Evolutionary conservation across 2,329 filamentous ascomycete species (phyloP), one percentile per base, ranked within the genome.

Genomic region (Whalleya microplaca): DNA sequence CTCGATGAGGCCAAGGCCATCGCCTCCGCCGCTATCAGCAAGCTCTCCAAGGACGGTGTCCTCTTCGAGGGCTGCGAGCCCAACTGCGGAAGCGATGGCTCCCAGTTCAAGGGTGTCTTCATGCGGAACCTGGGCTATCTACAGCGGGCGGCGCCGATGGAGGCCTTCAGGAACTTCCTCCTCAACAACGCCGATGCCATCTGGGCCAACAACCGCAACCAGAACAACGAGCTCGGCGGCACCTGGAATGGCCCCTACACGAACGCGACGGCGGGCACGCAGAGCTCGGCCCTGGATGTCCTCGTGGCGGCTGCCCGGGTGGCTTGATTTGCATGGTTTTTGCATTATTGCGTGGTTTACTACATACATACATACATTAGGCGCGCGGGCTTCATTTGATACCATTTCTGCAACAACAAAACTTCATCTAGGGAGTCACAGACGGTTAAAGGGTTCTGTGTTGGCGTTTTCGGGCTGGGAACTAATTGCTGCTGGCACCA

Each of bases 21-120:
- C 55, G 84, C 84, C 7, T 71, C 70, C 9, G 81, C 82, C 1
- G 81, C 80, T 19, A 82, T 85, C 43, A 64, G 61, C 2, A 65
- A 70, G 2, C 66, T 84, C 7, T 73, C 77, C 41, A 55, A 56
- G 1, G 71, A 78, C 44, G 78, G 80, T 14, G 76, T 86, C 41
- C 73, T 87, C 1, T 77, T 76, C 55, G 84, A 87, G 56, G 66
- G 68, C 20, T 86, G 84, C 61, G 84, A 86, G 63, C 76, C 79
- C 1, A 67, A 75, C 56, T 84, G 81, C 49, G 77, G 77, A 21
- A 69, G 59, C 10, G 81, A 86, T 59, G 82, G 78, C 0, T 75
- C 78, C 1, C 84, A 88, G 65, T 91, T 91, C 77, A 91, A 91
- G 69, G 88, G 88, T 9, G 76, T 90, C 21, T 90, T 90, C 62